A percentile compares a stretch with the other conserved stretches of the same genome.
Evolutionary conservation across 257 asterid genomes (phyloP).

Genomic region (Solanum chmielewskii): DNA sequence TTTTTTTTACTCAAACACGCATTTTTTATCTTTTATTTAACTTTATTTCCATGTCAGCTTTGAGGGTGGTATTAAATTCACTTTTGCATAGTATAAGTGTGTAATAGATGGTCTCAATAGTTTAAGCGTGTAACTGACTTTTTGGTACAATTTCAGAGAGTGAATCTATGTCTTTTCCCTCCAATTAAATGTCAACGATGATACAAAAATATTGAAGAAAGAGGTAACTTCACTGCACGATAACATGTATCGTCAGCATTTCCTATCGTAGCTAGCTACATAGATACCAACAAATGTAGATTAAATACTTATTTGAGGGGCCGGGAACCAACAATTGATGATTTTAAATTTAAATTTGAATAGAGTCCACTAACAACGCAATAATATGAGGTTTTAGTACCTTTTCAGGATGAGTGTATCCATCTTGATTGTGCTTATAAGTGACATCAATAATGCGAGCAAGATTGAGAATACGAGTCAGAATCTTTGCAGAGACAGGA

Average conservation of each 20-base stretch:
- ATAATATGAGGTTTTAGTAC: slow-evolving; percentile 21
- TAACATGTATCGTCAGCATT: not conserved
- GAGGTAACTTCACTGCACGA: not conserved
- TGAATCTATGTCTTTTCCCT: no score
- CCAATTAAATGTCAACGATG: not conserved
- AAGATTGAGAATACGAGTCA: slow-evolving; percentile 10
- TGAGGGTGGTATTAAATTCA: no score
- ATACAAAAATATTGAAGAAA: not conserved
- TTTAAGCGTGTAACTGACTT: no score
- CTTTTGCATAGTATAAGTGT: no score
- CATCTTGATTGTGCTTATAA: slow-evolving; percentile 28
- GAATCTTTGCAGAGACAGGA: slow-evolving; percentile 1
- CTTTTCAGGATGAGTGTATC: slow-evolving; percentile 36
- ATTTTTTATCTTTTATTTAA: no score
- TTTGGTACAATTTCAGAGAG: no score
- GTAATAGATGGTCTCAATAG: no score
- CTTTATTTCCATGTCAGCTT: no score
- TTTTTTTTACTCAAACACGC: no score
- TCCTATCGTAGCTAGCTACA: not conserved
- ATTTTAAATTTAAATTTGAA: not conserved
- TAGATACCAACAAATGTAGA: not conserved
- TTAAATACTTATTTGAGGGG: not conserved
- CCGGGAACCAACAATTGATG: not conserved
- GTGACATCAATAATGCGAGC: slow-evolving; percentile 22
- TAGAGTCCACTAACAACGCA: slow-evolving; percentile 12